phyloP scores from a whole-genome alignment of 2,329 filamentous ascomycete genomes.

The Sphaerostilbella broomeana region DNA sequence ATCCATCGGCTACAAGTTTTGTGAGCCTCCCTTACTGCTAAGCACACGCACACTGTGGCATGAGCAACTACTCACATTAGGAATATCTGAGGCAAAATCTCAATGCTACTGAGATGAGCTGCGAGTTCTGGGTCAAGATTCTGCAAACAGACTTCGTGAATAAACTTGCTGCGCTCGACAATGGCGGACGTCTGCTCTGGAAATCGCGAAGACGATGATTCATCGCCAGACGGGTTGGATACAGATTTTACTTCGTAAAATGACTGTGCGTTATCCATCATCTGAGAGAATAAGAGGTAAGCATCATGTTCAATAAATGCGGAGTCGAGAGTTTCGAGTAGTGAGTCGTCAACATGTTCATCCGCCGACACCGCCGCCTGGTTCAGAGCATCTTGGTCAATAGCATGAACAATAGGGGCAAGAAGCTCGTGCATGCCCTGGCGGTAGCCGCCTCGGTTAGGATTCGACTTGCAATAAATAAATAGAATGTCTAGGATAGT shows the following conservation, averaged over 20 bases:
- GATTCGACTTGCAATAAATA: constrained; percentile 89
- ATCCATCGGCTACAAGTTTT: constrained; percentile 69
- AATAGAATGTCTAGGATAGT: constrained; percentile 87
- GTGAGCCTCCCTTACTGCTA: not conserved
- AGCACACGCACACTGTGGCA: not conserved
- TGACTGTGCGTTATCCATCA: constrained; percentile 81
- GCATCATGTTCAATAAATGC: constrained; percentile 82
- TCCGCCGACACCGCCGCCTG: constrained; percentile 28
- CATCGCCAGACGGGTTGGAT: constrained; percentile 7
- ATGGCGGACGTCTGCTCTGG: constrained; percentile 50
- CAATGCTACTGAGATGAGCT: constrained; percentile 70
- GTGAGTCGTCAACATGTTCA: constrained; percentile 39
- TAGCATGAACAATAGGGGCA: constrained; percentile 78
- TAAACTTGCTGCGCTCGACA: constrained; percentile 75
- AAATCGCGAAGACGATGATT: constrained; percentile 18
- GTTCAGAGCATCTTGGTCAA: constrained; percentile 75
- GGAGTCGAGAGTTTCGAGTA: constrained; percentile 63
- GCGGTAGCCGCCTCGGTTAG: constrained; percentile 79
- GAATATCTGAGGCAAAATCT: constrained; percentile 94
- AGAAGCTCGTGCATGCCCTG: constrained; percentile 98
- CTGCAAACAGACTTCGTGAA: constrained; percentile 75
- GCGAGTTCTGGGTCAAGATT: constrained; percentile 79
- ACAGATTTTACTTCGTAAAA: constrained; percentile 67
- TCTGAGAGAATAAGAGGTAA: constrained; percentile 72
- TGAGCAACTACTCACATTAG: constrained; percentile 59